phyloP scores from a whole-genome alignment of 768 basidiomycete genomes.

The Suillus subalutaceus region DNA sequence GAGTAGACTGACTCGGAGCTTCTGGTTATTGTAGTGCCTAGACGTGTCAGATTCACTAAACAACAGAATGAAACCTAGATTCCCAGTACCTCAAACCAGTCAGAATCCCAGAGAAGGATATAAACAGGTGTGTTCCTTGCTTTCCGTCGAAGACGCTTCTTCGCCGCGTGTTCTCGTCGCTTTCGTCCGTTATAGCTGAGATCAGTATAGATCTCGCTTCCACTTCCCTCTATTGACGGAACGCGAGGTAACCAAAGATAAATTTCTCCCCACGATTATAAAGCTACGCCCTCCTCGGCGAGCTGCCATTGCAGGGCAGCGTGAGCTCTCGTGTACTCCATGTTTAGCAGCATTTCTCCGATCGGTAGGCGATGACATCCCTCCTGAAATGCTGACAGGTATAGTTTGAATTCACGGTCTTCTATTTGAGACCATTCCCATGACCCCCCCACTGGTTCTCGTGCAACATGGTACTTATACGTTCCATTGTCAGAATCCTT shows the following conservation, averaged over 20 bases:
- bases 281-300: conserved; percentile 9
- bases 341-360: background rate
- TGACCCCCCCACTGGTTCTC: conserved; percentile 3
- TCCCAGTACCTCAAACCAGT: background rate
- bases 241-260: conserved; percentile 10
- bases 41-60: background rate
- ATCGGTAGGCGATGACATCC: conserved; percentile 5
- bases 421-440: conserved; percentile 6
- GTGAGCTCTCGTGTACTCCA: background rate
- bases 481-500: background rate
- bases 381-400: background rate
- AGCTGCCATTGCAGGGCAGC: conserved; percentile 9
- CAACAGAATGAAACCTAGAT: conserved; percentile 1
- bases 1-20: background rate
- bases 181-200: conserved; percentile 7
- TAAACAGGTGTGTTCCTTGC: conserved; percentile 10
- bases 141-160: conserved; percentile 8
- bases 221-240: conserved; percentile 7
- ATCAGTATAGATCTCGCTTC: conserved; percentile 9
- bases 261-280: conserved; percentile 8
- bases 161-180: conserved; percentile 7
- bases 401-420: background rate
- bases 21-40: background rate
- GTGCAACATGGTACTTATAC: conserved; percentile 1
- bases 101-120: conserved; percentile 3